Conservation (phyloP, 805 yeast genomes). For the Cyberlindnera maritima region DNA sequence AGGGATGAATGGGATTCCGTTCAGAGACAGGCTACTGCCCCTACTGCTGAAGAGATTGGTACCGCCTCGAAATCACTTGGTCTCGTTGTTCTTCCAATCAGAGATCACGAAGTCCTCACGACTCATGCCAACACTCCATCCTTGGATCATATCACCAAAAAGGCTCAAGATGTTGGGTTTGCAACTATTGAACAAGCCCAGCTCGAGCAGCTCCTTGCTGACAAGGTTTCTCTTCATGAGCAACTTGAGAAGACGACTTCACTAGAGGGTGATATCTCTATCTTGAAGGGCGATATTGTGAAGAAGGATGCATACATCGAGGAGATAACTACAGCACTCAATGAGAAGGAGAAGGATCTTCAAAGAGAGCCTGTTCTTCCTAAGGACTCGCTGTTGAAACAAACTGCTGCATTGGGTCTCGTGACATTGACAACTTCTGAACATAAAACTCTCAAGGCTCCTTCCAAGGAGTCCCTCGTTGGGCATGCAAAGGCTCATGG, state of each 20-base stretch:
- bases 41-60: conserved; percentile 18
- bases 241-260: conserved; percentile 4
- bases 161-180: conserved; percentile 22
- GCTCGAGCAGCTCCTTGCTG: conserved; percentile 3
- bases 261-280: not conserved
- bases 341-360: conserved; percentile 15
- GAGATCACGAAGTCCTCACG: conserved; percentile 17
- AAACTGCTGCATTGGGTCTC: conserved; percentile 15
- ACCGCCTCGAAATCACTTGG: conserved; percentile 4
- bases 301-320: conserved; percentile 18
- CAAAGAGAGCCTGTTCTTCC: conserved; percentile 15
- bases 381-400: conserved; percentile 14
- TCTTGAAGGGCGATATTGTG: conserved; percentile 9
- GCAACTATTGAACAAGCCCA: conserved; percentile 14
- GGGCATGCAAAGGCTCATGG: conserved; percentile 12
- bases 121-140: conserved; percentile 26
- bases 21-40: conserved; percentile 17
- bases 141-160: conserved; percentile 19
- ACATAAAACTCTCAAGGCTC: conserved; percentile 8
- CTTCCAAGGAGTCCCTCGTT: conserved; percentile 8
- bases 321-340: conserved; percentile 8
- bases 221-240: conserved; percentile 5
- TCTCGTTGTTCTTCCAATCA: conserved; percentile 7
- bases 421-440: conserved; percentile 13
- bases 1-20: conserved; percentile 11